A percentile compares a stretch with the other conserved stretches of the same genome.
Evolutionary conservation across 176 grass and related monocot genomes (phyloP).

Genomic region (Poa pratensis): DNA sequence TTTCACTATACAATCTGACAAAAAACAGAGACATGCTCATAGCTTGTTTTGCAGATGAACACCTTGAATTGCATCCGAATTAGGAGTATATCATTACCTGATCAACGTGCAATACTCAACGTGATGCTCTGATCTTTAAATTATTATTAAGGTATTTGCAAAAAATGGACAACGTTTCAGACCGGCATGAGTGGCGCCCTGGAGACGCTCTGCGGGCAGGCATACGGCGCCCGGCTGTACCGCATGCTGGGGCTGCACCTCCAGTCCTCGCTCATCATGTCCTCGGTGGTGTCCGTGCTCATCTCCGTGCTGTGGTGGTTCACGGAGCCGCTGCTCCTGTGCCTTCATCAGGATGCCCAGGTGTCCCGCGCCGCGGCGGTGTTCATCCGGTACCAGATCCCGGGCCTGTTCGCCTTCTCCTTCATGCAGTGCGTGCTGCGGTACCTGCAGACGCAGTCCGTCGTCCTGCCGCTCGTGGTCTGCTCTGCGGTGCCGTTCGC

Average conservation of each 20-base stretch:
- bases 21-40: no score
- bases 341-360: conserved; percentile 63
- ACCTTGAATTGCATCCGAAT: background rate
- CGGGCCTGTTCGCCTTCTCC: conserved; percentile 69
- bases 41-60: no score
- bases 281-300: conserved; percentile 45
- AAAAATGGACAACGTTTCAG: conserved; percentile 36
- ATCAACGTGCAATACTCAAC: background rate
- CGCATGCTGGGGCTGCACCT: conserved; percentile 80
- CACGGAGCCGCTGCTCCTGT: conserved; percentile 67
- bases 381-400: conserved; percentile 62
- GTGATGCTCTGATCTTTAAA: background rate
- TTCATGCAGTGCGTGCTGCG: conserved; percentile 74
- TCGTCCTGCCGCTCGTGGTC: conserved; percentile 62
- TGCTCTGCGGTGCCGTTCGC: conserved; percentile 67
- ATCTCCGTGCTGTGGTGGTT: conserved; percentile 73
- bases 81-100: background rate
- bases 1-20: no score
- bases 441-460: conserved; percentile 83
- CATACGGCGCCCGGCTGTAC: conserved; percentile 67
- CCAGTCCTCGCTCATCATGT: conserved; percentile 73
- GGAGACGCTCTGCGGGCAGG: conserved; percentile 93
- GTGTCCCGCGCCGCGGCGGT: conserved; percentile 57
- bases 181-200: conserved; percentile 79
- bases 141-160: background rate